Evolutionary conservation across 495 filamentous ascomycete genomes (phyloP).

Genomic region (Hyaloscypha hepaticicola): DNA sequence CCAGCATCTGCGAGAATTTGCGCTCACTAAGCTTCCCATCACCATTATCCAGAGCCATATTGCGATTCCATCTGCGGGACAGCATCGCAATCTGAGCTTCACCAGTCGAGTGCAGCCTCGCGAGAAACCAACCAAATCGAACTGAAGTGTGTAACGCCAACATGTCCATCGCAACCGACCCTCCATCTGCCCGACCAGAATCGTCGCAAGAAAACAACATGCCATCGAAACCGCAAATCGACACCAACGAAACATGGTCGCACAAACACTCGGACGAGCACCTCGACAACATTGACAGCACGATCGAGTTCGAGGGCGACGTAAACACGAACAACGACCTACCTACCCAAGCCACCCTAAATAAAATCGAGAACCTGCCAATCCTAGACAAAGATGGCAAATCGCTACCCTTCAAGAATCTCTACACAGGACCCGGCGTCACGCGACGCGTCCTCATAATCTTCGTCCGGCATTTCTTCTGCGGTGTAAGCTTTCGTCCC

Average conservation of each 20-base stretch:
- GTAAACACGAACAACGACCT: constrained; percentile 52
- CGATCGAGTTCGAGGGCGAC: constrained; percentile 40
- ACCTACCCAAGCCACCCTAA: constrained; percentile 47
- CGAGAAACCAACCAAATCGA: neutral
- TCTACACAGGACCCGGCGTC: constrained; percentile 59
- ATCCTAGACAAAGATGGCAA: constrained; percentile 67
- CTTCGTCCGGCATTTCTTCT: constrained; percentile 90
- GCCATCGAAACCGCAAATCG: constrained; percentile 5
- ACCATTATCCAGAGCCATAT: too few relatives aligned
- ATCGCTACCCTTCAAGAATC: constrained; percentile 60
- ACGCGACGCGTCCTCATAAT: constrained; percentile 65
- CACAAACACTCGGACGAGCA: neutral
- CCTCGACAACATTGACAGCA: constrained; percentile 16
- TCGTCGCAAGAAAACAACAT: neutral
- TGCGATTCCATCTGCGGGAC: neutral
- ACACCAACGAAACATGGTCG: neutral
- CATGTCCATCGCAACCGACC: constrained; percentile 1
- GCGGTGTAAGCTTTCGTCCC: constrained; percentile 59
- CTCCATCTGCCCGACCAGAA: neutral
- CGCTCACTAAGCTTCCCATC: too few relatives aligned
- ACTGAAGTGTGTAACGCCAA: neutral
- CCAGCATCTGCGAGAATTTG: neutral
- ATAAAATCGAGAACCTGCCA: constrained; percentile 52
- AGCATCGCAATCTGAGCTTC: neutral
- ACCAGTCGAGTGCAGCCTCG: neutral